Base-by-base conservation (phyloP, 352 stramenopile genomes). In the Pythium phragmiticola region DNA sequence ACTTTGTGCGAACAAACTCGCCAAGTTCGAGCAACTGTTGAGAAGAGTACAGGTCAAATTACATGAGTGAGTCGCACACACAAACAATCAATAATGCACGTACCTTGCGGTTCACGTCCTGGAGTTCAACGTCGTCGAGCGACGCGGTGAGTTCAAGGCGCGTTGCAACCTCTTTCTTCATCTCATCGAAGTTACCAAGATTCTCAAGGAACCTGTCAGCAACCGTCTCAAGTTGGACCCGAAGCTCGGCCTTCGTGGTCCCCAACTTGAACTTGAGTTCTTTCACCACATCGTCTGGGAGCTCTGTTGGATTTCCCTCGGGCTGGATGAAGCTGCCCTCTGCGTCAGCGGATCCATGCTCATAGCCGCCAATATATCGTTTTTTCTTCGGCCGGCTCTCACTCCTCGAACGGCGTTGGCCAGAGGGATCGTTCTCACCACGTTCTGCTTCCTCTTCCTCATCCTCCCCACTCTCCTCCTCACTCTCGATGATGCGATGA, bases 291-390 rank as follows among this genome's bases (percentile, higher is more conserved):
- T 96, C 88, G 0, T 94, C 76, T 0, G 88, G 88, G 43, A 96
- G 72, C 16, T 85, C 78, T 28, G 73, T 68, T 19, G 86, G 71
- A 36, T 94, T 82, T 33, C 88, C 86, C 69, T 96, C 88, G 1
- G 88, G 88, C 54, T 96, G 85, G 66, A 96, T 94, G 55, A 96
- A 94, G 9, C 30, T 73, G 4, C 77, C 75, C 51, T 95, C 87
- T 8, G 57, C 64, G 61, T 93, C 77, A 48, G 87, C 73, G 12
- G 55, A 67, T 8, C 73, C 60, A 17, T 89, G 76, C 16, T 76
- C 63, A 52, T 96, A 96, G 19, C 87, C 87, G 12, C 87, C 87
- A 55, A 94, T 74, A 36, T 85, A 96, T 0, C 69, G 72, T 6
- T 52, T 72, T 16, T 73, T 74, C 16, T 68, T 86, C 11, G 34